phyloP scores from a whole-genome alignment of 192 early-diverging fungal species.

The Chytriomyces sp. region DNA sequence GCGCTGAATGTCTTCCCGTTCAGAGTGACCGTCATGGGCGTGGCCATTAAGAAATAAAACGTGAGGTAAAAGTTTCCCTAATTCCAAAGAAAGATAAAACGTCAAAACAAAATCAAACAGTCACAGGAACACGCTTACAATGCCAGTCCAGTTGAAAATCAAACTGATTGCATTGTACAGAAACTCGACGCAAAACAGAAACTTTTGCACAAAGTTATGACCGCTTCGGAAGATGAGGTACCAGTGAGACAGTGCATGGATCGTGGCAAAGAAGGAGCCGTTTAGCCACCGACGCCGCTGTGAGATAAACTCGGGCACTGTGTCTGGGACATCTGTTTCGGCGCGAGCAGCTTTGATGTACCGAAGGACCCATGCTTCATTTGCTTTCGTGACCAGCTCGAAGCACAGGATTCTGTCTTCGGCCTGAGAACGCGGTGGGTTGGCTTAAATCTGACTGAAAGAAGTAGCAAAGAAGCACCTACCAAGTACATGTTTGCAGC shows the following conservation, averaged over 20 bases:
- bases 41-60: conserved; percentile 54
- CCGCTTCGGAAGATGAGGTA: conserved; percentile 67
- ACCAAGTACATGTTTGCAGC: conserved; percentile 81
- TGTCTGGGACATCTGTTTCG: conserved; percentile 83
- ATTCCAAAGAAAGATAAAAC: conserved; percentile 10
- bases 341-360: conserved; percentile 75
- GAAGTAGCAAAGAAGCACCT: neutral
- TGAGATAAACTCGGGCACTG: conserved; percentile 61
- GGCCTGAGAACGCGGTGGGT: conserved; percentile 34
- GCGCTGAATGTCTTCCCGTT: conserved; percentile 48
- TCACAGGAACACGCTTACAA: conserved; percentile 15
- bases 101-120: conserved; percentile 18
- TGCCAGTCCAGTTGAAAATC: conserved; percentile 61
- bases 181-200: conserved; percentile 72
- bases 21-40: conserved; percentile 27
- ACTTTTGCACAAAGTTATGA: conserved; percentile 68
- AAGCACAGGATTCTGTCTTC: conserved; percentile 87
- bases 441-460: conserved; percentile 1
- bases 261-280: conserved; percentile 61
- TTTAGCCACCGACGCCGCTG: conserved; percentile 66
- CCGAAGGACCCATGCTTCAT: conserved; percentile 70
- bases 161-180: conserved; percentile 63
- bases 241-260: conserved; percentile 72
- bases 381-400: conserved; percentile 79
- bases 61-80: conserved; percentile 58